phyloP scores from a whole-genome alignment of 2,329 filamentous ascomycete genomes.

The Clarireedia homoeocarpa region DNA sequence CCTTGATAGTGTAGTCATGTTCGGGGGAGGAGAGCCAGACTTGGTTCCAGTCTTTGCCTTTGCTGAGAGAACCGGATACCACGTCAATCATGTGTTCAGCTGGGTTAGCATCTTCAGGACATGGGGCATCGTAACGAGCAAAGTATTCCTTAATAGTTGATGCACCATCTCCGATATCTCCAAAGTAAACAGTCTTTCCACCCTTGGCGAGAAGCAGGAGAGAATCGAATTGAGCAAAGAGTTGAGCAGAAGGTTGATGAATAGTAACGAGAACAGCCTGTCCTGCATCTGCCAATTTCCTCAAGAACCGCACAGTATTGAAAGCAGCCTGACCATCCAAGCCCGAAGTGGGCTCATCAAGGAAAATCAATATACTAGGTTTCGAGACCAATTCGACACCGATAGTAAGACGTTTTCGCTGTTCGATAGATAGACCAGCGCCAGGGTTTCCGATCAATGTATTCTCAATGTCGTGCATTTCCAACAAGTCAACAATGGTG shows the following conservation, averaged over 20 bases:
- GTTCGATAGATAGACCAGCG: conserved; percentile 52
- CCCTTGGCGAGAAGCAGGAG: conserved; percentile 57
- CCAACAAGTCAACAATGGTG: conserved; percentile 57
- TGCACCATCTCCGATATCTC: conserved; percentile 54
- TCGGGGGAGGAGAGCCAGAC: conserved; percentile 58
- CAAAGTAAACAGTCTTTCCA: conserved; percentile 63
- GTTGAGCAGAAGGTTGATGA: conserved; percentile 45
- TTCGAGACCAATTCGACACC: conserved; percentile 52
- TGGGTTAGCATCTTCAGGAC: conserved; percentile 34
- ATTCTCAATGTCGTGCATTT: conserved; percentile 60
- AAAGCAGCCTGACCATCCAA: conserved; percentile 57
- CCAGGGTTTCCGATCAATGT: conserved; percentile 57
- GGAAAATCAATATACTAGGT: conserved; percentile 50
- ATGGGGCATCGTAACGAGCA: conserved; percentile 38
- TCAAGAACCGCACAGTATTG: conserved; percentile 54
- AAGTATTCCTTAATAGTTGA: conserved; percentile 55
- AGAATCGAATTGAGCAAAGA: conserved; percentile 51
- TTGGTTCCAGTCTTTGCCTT: conserved; percentile 57
- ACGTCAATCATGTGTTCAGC: conserved; percentile 40
- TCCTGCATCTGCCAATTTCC: conserved; percentile 49
- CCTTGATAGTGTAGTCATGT: conserved; percentile 42
- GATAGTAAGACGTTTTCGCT: conserved; percentile 54
- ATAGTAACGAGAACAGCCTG: conserved; percentile 49
- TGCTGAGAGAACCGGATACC: conserved; percentile 40
- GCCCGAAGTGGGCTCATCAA: conserved; percentile 54